Base-by-base conservation (phyloP, 768 basidiomycete genomes). In the Rhizopogon salebrosus region DNA sequence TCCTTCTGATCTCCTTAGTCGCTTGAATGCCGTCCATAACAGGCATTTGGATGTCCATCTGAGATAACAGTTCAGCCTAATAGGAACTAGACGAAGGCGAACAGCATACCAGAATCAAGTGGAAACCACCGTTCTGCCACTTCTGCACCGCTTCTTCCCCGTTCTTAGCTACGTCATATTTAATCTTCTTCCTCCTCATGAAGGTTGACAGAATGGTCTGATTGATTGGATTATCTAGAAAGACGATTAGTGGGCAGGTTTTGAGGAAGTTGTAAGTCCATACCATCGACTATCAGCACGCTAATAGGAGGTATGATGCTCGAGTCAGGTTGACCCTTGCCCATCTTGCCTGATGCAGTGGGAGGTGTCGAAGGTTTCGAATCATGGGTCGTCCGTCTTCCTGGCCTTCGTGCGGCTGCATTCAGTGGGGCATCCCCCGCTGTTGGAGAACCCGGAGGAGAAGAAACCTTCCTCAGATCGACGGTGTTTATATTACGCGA, bases 31-130 rank as follows among this genome's bases (percentile, higher is more conserved):
- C 97, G 69, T 95, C 92, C 90, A 97, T 98, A 60, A 98, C 86
- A 8, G 97, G 97, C 83, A 99, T 94, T 71, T 98, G 95, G 50
- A 99, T 98, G 73, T 99, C 97, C 97, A 99, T 99, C 95, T 98
- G 59, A 3, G 54, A 26, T 31, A 36, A 48, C 43, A 58, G 42
- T n/a, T 67, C 35, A 65, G 53, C 55, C 31, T 34, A 52, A 36
- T 11, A 40, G n/a, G 38, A 40, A 10, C 36, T 36, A 20, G 29
- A 36, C 22, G n/a, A 53, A 51, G 34, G 49, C 31, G 22, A 36
- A 29, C 16, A 10, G 75, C 90, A 59, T 57, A 97, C 95, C 70
- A 99, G 71, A 51, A 99, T 98, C 46, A 99, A 77, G 74, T 99
- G 95, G 71, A 97, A 99, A 48, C 78, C 84, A 20, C 95, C 97